Evolutionary conservation across 2,329 filamentous ascomycete species (phyloP).

Genomic region (Bipolaris victoriae): DNA sequence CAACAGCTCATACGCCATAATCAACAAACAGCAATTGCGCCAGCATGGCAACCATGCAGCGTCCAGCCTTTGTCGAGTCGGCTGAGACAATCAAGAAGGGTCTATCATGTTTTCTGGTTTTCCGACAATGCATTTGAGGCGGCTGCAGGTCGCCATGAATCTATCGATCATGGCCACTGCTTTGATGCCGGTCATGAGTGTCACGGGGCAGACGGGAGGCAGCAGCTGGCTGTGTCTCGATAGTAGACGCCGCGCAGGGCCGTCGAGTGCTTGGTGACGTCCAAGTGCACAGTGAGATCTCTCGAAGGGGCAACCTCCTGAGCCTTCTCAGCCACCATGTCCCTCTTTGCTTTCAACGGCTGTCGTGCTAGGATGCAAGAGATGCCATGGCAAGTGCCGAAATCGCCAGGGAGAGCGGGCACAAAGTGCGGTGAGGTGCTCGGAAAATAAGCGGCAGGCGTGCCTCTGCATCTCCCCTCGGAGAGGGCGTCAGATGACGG

Average conservation of each 20-base stretch:
- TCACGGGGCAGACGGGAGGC: constrained; percentile 47
- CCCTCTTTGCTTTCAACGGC: constrained; percentile 43
- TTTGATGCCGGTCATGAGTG: constrained; percentile 37
- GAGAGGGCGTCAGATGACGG: constrained; percentile 43
- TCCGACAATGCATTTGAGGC: constrained; percentile 37
- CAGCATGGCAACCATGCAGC: constrained; percentile 26
- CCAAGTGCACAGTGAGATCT: constrained; percentile 31
- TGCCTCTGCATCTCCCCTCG: constrained; percentile 33
- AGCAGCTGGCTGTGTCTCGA: constrained; percentile 43
- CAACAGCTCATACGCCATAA: constrained; percentile 33
- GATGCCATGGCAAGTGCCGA: constrained; percentile 38
- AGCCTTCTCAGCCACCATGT: constrained; percentile 46
- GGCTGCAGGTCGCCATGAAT: constrained; percentile 46
- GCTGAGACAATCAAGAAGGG: constrained; percentile 41
- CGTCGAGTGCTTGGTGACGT: constrained; percentile 42
- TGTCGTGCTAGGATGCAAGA: constrained; percentile 40
- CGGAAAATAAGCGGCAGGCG: constrained; percentile 34
- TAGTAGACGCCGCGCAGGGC: constrained; percentile 40
- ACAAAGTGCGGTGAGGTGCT: constrained; percentile 33
- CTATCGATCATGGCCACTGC: constrained; percentile 32
- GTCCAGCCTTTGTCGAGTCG: constrained; percentile 26
- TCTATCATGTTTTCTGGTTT: constrained; percentile 33
- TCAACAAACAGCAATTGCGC: constrained; percentile 24
- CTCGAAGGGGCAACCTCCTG: constrained; percentile 34
- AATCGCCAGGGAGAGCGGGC: constrained; percentile 21